These are phyloP conservation scores for Sordariomycetes sp. DNA, from an alignment of 2,329 filamentous ascomycete species.

Conservation along the genomic window DNA sequence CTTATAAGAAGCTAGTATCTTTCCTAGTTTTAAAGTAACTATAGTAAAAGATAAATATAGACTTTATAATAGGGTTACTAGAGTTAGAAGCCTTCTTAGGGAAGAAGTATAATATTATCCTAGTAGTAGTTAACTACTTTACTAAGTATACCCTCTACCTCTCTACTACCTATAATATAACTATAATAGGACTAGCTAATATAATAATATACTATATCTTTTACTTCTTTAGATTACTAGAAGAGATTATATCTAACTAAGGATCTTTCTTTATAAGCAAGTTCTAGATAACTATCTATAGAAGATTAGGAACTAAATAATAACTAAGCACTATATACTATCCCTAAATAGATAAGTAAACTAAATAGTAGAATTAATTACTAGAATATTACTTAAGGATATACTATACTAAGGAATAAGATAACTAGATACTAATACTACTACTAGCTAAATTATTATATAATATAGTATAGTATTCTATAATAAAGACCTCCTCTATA, in stretches of 20 bases:
- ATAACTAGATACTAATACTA: slow-evolving; percentile 4
- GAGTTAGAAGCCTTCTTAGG: not conserved
- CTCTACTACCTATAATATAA: not conserved
- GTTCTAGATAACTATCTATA: not conserved
- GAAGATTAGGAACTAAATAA: slow-evolving; percentile 2
- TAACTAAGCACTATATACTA: slow-evolving; percentile 3
- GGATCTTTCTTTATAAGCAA: not conserved
- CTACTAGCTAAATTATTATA: slow-evolving; percentile 1
- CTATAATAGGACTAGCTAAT: not conserved
- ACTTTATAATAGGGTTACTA: not conserved
- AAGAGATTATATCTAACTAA: not conserved
- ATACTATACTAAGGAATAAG: slow-evolving; percentile 6
- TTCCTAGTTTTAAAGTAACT: not conserved
- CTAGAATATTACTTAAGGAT: slow-evolving; percentile 3
- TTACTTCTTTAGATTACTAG: not conserved
- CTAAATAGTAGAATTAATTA: slow-evolving; percentile 1
- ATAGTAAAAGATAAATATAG: not conserved
- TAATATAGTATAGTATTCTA: slow-evolving; percentile 1
- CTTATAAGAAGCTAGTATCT: not conserved
- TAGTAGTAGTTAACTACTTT: not conserved
- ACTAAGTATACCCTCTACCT: not conserved
- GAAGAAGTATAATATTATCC: not conserved
- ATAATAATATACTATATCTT: not conserved
- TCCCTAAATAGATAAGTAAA: no score
- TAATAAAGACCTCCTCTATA: not conserved